phyloP scores from a whole-genome alignment of 768 basidiomycete species.

The Psilocybe cubensis region DNA sequence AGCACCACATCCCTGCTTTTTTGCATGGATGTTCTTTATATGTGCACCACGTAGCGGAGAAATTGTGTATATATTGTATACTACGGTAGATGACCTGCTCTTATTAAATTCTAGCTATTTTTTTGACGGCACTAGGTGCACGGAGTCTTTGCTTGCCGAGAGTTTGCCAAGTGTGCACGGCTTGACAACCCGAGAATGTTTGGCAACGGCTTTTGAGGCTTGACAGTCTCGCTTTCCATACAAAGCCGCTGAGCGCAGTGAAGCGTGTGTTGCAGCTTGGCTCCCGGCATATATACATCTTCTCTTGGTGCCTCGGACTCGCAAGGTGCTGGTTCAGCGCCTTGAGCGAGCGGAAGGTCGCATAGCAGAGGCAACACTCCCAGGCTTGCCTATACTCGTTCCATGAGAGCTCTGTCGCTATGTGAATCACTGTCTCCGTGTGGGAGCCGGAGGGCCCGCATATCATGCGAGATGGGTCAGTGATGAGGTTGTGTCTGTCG shows the following conservation, averaged over 20 bases:
- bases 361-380: slow-evolving; percentile 70
- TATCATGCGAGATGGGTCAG: slow-evolving; percentile 56
- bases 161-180: too few relatives aligned
- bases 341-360: slow-evolving; percentile 38
- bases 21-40: too few relatives aligned
- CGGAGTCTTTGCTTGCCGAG: too few relatives aligned
- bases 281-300: slow-evolving; percentile 59
- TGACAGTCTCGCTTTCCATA: too few relatives aligned
- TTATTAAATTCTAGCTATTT: too few relatives aligned
- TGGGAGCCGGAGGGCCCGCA: slow-evolving; percentile 26
- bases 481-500: slow-evolving; percentile 55
- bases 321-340: slow-evolving; percentile 65
- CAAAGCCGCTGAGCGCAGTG: slow-evolving; percentile 57
- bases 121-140: too few relatives aligned
- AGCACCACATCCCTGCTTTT: too few relatives aligned
- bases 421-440: slow-evolving; percentile 28
- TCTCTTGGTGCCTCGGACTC: slow-evolving; percentile 61
- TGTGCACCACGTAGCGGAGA: too few relatives aligned
- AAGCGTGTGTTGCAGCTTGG: slow-evolving; percentile 46
- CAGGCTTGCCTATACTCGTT: slow-evolving; percentile 51
- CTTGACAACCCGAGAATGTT: too few relatives aligned
- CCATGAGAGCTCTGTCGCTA: slow-evolving; percentile 40
- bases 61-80: too few relatives aligned
- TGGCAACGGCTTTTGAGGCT: too few relatives aligned
- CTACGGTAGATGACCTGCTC: too few relatives aligned